These are phyloP conservation scores for Plasmodium fragile DNA, from an alignment of 169 alveolate genomes.

Conservation along the genomic window DNA sequence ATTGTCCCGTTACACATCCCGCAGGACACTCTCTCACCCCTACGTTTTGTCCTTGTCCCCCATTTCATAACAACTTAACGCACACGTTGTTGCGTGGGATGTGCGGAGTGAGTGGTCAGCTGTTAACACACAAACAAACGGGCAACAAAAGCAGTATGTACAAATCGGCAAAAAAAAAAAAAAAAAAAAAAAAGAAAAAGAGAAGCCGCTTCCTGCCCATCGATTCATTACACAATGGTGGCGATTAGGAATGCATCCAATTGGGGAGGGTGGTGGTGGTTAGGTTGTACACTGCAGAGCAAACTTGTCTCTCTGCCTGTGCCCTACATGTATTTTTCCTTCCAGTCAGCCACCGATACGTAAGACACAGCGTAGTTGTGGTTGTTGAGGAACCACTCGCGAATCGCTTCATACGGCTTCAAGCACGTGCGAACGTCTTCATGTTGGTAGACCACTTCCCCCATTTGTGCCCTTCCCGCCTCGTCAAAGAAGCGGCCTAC, in stretches of 20 bases:
- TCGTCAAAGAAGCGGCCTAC: slow-evolving; percentile 6
- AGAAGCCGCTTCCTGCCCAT: neutral
- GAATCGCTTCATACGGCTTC: slow-evolving; percentile 58
- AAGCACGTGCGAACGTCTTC: neutral
- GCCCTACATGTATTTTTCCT: neutral
- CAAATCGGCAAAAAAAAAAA: neutral
- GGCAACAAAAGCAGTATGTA: neutral
- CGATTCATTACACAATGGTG: neutral
- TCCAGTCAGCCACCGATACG: slow-evolving; percentile 42
- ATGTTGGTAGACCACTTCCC: neutral
- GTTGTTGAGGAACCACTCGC: slow-evolving; percentile 58
- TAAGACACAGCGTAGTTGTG: slow-evolving; percentile 16
- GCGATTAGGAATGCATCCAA: neutral
- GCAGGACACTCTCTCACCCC: neutral
- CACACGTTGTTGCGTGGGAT: neutral
- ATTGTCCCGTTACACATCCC: neutral
- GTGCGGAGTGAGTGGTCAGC: neutral
- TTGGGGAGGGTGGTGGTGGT: neutral
- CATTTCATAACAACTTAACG: neutral
- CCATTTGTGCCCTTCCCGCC: neutral
- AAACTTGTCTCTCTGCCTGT: neutral
- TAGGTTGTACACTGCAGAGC: neutral
- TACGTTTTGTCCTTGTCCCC: neutral
- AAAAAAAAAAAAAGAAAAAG: too few relatives aligned
- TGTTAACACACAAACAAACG: neutral